These are phyloP conservation scores for Aspergillus indologenus DNA, from an alignment of 495 filamentous ascomycete genomes.

Conservation along the genomic window DNA sequence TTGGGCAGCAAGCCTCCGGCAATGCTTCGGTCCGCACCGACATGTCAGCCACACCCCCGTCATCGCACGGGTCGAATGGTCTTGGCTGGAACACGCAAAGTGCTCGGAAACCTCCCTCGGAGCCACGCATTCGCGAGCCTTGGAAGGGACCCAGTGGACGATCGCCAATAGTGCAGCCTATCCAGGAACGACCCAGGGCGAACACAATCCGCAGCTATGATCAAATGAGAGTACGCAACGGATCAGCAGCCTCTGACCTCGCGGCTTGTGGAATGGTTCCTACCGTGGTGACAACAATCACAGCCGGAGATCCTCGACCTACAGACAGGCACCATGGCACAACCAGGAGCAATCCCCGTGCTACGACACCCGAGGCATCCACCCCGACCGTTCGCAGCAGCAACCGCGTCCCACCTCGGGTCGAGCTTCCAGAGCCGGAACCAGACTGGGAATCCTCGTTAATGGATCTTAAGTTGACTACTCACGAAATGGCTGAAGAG, in stretches of 20 bases:
- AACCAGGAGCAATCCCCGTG: slow-evolving; percentile 7
- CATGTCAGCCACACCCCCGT: slow-evolving; percentile 17
- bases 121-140: slow-evolving; percentile 38
- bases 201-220: slow-evolving; percentile 19
- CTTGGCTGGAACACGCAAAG: slow-evolving; percentile 33
- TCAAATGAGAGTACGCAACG: slow-evolving; percentile 13
- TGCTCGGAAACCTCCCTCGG: slow-evolving; percentile 28
- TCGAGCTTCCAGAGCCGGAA: slow-evolving; percentile 21
- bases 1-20: slow-evolving; percentile 22
- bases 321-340: slow-evolving; percentile 14
- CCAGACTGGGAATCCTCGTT: slow-evolving; percentile 23
- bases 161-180: slow-evolving; percentile 36
- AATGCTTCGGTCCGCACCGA: slow-evolving; percentile 22
- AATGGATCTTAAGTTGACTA: slow-evolving; percentile 27
- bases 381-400: slow-evolving; percentile 12
- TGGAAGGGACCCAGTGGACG: slow-evolving; percentile 54
- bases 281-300: slow-evolving; percentile 41
- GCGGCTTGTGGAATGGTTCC: slow-evolving; percentile 21
- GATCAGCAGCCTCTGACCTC: slow-evolving; percentile 8
- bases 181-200: slow-evolving; percentile 25
- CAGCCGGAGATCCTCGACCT: slow-evolving; percentile 25
- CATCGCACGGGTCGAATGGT: slow-evolving; percentile 25
- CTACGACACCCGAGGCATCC: slow-evolving; percentile 11
- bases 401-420: slow-evolving; percentile 23
- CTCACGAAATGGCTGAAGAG: slow-evolving; percentile 28